Conservation (phyloP, 352 stramenopile genomes). For the Peronospora tabacina region DNA sequence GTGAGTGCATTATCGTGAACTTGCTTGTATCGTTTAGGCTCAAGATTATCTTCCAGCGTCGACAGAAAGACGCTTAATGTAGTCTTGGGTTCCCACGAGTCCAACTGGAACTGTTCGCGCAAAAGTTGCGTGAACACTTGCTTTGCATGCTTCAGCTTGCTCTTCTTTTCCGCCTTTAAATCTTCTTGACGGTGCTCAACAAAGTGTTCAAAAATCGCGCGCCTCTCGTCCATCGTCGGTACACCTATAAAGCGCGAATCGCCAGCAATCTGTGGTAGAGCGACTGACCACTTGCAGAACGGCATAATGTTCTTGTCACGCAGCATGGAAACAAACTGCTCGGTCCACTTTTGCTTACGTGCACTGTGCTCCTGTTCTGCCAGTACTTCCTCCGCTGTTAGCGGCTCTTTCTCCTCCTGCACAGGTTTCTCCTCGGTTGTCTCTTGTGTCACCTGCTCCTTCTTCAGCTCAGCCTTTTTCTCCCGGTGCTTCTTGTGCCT, state of each 20-base stretch:
- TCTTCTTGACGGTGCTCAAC: slow-evolving; percentile 64
- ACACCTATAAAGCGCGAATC: slow-evolving; percentile 68
- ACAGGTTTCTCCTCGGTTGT: slow-evolving; percentile 8
- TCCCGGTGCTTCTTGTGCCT: slow-evolving; percentile 17
- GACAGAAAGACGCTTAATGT: slow-evolving; percentile 49
- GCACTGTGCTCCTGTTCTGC: slow-evolving; percentile 23
- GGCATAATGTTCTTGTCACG: slow-evolving; percentile 83
- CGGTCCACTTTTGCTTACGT: slow-evolving; percentile 40
- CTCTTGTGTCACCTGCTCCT: neutral
- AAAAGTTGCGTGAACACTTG: slow-evolving; percentile 42
- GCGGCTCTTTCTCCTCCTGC: slow-evolving; percentile 19
- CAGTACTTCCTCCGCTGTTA: slow-evolving; percentile 33
- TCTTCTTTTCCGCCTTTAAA: slow-evolving; percentile 69
- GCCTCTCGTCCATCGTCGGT: slow-evolving; percentile 70
- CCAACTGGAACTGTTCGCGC: slow-evolving; percentile 35
- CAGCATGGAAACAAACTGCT: slow-evolving; percentile 64
- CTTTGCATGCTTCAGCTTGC: slow-evolving; percentile 56
- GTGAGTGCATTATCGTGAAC: slow-evolving; percentile 35
- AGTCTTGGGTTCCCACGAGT: slow-evolving; percentile 40
- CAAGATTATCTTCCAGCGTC: slow-evolving; percentile 36
- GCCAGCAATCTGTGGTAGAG: slow-evolving; percentile 59
- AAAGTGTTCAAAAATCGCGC: slow-evolving; percentile 76
- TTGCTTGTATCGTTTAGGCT: slow-evolving; percentile 26
- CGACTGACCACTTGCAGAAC: slow-evolving; percentile 75
- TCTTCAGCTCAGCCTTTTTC: slow-evolving; percentile 11